Evolutionary conservation across 305 asterid species (phyloP).

Genomic region (Solanum hybrid): DNA sequence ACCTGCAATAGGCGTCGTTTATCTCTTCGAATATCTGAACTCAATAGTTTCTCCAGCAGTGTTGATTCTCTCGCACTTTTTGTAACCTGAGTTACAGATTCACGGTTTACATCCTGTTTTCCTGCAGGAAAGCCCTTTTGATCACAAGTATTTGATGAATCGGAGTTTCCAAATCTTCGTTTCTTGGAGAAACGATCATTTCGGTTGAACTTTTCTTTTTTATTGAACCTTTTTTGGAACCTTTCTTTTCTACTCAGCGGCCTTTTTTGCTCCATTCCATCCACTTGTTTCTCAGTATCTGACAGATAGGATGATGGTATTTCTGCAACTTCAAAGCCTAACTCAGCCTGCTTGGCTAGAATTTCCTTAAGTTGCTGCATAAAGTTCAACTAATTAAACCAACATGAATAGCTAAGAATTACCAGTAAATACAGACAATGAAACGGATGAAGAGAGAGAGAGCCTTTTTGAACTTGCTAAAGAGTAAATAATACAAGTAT

Average conservation of each 20-base stretch:
- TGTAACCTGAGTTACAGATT: slow-evolving; percentile 4
- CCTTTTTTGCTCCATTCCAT: slow-evolving; percentile 24
- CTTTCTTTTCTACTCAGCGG: slow-evolving; percentile 33
- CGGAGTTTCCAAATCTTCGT: slow-evolving; percentile 19
- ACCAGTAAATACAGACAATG: background rate
- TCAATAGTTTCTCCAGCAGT: slow-evolving; percentile 59
- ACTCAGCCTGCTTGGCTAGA: slow-evolving; percentile 88
- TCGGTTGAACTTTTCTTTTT: slow-evolving; percentile 42
- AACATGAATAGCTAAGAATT: background rate
- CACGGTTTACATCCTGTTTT: slow-evolving; percentile 10
- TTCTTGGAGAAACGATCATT: slow-evolving; percentile 35
- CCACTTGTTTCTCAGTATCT: slow-evolving; percentile 47
- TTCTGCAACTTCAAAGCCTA: slow-evolving; percentile 94
- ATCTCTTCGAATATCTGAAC: slow-evolving; percentile 65
- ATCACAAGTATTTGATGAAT: slow-evolving; percentile 16
- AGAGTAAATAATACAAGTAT: background rate
- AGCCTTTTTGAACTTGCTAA: background rate
- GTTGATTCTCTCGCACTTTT: slow-evolving; percentile 41
- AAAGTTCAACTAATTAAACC: background rate
- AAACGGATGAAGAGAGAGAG: background rate
- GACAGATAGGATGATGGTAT: slow-evolving; percentile 69
- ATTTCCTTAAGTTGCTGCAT: slow-evolving; percentile 84
- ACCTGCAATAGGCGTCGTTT: slow-evolving; percentile 59
- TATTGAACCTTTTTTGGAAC: slow-evolving; percentile 48
- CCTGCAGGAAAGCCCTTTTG: slow-evolving; percentile 21